phyloP scores from a whole-genome alignment of 2,329 filamentous ascomycete species.

The Aspergillus brasiliensis region DNA sequence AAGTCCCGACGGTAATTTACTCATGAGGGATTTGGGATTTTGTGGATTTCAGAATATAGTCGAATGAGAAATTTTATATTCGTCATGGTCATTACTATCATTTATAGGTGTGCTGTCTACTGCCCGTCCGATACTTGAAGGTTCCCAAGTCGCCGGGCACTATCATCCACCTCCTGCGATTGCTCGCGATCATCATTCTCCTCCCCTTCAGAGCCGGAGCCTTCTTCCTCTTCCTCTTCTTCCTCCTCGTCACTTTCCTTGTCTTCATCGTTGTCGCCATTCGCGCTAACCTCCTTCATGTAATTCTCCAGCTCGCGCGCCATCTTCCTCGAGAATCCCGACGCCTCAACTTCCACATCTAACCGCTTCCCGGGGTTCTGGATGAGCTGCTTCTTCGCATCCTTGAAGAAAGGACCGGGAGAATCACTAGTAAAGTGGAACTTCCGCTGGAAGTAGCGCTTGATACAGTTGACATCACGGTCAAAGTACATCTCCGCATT shows the following conservation, averaged over 20 bases:
- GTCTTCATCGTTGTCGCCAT: slow-evolving; percentile 38
- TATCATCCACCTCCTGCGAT: slow-evolving; percentile 14
- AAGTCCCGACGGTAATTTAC: not conserved
- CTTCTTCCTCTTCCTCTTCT: not conserved
- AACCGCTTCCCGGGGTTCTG: slow-evolving; percentile 68
- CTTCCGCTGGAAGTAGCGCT: slow-evolving; percentile 85
- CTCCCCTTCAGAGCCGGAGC: slow-evolving; percentile 24
- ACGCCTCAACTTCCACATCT: slow-evolving; percentile 87
- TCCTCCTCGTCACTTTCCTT: slow-evolving; percentile 33
- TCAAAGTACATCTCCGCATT: slow-evolving; percentile 99
- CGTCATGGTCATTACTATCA: slow-evolving; percentile 30
- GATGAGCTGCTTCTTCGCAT: slow-evolving; percentile 71
- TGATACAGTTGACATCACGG: slow-evolving; percentile 91
- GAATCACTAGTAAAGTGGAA: slow-evolving; percentile 85
- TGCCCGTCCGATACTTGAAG: slow-evolving; percentile 34
- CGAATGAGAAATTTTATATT: slow-evolving; percentile 2
- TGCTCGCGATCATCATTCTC: slow-evolving; percentile 27
- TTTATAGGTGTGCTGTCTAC: slow-evolving; percentile 21
- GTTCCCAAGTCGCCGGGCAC: slow-evolving; percentile 31
- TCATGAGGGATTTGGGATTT: not conserved
- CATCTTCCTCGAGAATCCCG: slow-evolving; percentile 96
- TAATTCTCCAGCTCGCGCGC: slow-evolving; percentile 89
- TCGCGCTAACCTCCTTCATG: slow-evolving; percentile 71
- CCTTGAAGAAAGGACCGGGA: slow-evolving; percentile 80
- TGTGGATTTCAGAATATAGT: no score